phyloP scores from a whole-genome alignment of 306 rosid genomes.

The Ormosia semicastrata region DNA sequence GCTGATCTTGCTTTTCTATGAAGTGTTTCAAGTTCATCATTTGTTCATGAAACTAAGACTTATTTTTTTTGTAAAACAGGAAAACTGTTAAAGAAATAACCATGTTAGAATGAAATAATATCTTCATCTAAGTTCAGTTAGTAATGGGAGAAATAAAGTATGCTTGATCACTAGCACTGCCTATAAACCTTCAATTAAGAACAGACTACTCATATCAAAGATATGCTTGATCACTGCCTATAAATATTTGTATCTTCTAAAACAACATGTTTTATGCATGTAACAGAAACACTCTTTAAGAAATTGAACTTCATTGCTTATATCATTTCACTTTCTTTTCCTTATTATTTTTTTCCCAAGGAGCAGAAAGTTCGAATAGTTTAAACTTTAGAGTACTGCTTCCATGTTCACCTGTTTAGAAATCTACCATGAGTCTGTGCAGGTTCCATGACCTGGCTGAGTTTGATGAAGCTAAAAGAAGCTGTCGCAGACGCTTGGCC shows the following conservation, averaged over 20 bases:
- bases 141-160: neutral
- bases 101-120: neutral
- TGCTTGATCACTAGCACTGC: neutral
- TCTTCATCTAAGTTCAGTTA: neutral
- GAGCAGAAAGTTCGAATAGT: neutral
- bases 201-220: neutral
- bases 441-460: constrained; percentile 92
- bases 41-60: neutral
- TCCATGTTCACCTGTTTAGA: neutral
- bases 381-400: neutral
- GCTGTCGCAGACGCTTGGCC: constrained; percentile 85
- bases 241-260: neutral
- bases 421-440: constrained; percentile 11
- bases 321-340: neutral
- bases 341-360: neutral
- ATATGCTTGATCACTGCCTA: neutral
- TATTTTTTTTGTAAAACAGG: neutral
- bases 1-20: neutral
- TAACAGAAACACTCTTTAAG: neutral
- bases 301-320: constrained; percentile 4
- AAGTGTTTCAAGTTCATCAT: neutral
- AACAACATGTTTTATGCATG: neutral
- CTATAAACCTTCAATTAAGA: constrained; percentile 4
- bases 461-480: constrained; percentile 89
- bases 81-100: neutral